Conservation (phyloP, 306 rosid genomes). For the Rosa rugosa region DNA sequence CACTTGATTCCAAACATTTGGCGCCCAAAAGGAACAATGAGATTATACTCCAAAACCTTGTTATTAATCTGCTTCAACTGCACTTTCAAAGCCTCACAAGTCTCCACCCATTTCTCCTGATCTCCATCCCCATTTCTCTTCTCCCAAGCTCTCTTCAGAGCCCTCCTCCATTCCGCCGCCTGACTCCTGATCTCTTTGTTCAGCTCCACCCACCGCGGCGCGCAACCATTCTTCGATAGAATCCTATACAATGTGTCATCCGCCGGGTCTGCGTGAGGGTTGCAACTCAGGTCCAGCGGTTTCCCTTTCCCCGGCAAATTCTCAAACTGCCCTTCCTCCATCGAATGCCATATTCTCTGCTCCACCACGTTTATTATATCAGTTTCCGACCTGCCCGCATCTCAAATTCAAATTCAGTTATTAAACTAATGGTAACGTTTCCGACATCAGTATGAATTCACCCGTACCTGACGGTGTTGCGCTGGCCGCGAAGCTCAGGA, state of each 20-base stretch:
- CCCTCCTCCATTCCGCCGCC: constrained; percentile 54
- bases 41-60: constrained; percentile 83
- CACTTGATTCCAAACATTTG: constrained; percentile 82
- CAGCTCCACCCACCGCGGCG: constrained; percentile 90
- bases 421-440: no score
- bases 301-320: constrained; percentile 92
- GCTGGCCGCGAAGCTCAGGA: constrained; percentile 85
- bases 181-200: constrained; percentile 78
- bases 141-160: constrained; percentile 61
- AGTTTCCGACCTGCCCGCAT: constrained; percentile 75
- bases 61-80: constrained; percentile 61
- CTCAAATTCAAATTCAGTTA: neutral
- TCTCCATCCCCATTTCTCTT: constrained; percentile 49
- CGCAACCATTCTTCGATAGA: constrained; percentile 74
- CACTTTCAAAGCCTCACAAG: constrained; percentile 49
- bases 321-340: constrained; percentile 93
- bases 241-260: constrained; percentile 81
- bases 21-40: constrained; percentile 83
- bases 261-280: constrained; percentile 94
- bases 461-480: constrained; percentile 62
- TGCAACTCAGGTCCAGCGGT: constrained; percentile 61
- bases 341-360: constrained; percentile 93
- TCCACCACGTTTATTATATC: constrained; percentile 83
- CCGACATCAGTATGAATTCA: no score
- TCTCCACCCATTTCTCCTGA: constrained; percentile 48